Evolutionary conservation across 257 asterid genomes (phyloP).

Genomic region (Fraxinus anomala): DNA sequence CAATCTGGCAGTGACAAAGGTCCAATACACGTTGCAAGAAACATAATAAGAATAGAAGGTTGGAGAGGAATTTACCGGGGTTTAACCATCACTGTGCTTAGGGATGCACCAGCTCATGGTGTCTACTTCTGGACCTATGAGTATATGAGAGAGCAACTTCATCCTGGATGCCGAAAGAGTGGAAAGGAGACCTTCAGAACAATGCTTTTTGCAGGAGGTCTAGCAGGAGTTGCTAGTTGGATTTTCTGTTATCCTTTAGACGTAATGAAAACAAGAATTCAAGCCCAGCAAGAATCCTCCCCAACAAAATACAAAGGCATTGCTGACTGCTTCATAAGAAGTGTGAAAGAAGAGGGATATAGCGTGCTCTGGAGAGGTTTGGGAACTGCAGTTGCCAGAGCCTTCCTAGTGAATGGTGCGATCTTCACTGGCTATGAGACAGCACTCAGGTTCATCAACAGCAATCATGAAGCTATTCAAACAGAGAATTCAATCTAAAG

Average conservation of each 20-base stretch:
- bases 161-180: slow-evolving; percentile 43
- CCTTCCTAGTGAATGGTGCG: slow-evolving; percentile 65
- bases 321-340: slow-evolving; percentile 39
- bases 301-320: slow-evolving; percentile 38
- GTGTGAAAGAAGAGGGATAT: slow-evolving; percentile 41
- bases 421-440: slow-evolving; percentile 69
- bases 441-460: slow-evolving; percentile 45
- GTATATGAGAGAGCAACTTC: slow-evolving; percentile 43
- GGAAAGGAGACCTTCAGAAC: slow-evolving; percentile 52
- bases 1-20: slow-evolving; percentile 27
- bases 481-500: slow-evolving; percentile 27
- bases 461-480: slow-evolving; percentile 28
- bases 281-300: slow-evolving; percentile 35
- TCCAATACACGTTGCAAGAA: slow-evolving; percentile 38
- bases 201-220: slow-evolving; percentile 78
- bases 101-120: slow-evolving; percentile 78
- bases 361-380: slow-evolving; percentile 45
- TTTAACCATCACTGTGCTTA: slow-evolving; percentile 41
- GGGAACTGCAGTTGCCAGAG: slow-evolving; percentile 47
- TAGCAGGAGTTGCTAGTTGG: slow-evolving; percentile 86
- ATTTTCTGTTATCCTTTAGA: slow-evolving; percentile 70
- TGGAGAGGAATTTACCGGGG: slow-evolving; percentile 48
- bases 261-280: slow-evolving; percentile 75
- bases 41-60: slow-evolving; percentile 48
- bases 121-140: slow-evolving; percentile 74